Conservation (phyloP, 2,329 filamentous ascomycete genomes). For the Ophiosphaerella korrae region DNA sequence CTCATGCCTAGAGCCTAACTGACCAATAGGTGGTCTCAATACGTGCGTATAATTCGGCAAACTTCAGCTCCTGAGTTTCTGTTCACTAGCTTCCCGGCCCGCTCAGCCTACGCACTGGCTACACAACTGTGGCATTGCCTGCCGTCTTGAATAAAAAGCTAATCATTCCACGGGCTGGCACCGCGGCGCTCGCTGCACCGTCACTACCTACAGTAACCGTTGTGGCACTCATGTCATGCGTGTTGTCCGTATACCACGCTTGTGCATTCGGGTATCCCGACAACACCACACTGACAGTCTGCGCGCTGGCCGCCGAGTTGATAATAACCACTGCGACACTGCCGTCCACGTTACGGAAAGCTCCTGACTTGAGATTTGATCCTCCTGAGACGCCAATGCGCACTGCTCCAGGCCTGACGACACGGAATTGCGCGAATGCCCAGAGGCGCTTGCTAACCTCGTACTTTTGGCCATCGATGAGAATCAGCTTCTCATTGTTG, state of each 20-base stretch:
- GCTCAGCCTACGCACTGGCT: background rate
- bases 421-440: conserved; percentile 50
- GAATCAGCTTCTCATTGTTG: conserved; percentile 43
- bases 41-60: too few species aligned
- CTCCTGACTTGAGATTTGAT: conserved; percentile 37
- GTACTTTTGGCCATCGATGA: conserved; percentile 43
- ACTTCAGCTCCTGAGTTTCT: too few species aligned
- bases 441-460: conserved; percentile 46
- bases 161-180: conserved; percentile 33
- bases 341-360: conserved; percentile 43
- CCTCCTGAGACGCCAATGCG: conserved; percentile 42
- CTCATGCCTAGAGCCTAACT: too few species aligned
- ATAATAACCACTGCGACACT: conserved; percentile 36
- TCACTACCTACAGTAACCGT: conserved; percentile 24
- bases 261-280: conserved; percentile 13
- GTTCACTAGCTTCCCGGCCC: background rate
- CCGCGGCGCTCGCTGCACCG: conserved; percentile 28
- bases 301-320: conserved; percentile 28
- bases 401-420: conserved; percentile 48
- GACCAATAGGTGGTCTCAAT: too few species aligned
- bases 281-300: conserved; percentile 20
- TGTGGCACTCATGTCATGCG: conserved; percentile 24
- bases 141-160: conserved; percentile 27
- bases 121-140: conserved; percentile 8
- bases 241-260: conserved; percentile 36